These are phyloP conservation scores for Botrytis fabae DNA, from an alignment of 2,329 filamentous ascomycete species.

Conservation along the genomic window DNA sequence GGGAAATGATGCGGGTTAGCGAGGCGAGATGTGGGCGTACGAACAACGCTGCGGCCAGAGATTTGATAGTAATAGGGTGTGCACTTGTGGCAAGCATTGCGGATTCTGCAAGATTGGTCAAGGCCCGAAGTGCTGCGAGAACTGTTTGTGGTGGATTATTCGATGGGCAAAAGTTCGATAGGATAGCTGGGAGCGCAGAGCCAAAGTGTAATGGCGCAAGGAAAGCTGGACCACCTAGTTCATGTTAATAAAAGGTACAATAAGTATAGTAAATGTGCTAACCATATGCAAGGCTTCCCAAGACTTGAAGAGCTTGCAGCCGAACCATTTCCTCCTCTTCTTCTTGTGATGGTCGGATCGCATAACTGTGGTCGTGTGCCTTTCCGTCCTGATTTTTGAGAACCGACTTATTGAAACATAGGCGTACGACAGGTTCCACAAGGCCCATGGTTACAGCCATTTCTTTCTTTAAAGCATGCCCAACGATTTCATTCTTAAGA, in stretches of 20 bases:
- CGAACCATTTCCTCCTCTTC: conserved; percentile 69
- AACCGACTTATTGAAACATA: conserved; percentile 47
- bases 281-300: conserved; percentile 85
- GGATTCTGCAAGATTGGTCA: conserved; percentile 71
- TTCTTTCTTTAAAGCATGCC: conserved; percentile 85
- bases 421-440: conserved; percentile 59
- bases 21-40: conserved; percentile 59
- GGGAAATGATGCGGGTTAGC: conserved; percentile 65
- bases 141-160: conserved; percentile 66
- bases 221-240: conserved; percentile 74
- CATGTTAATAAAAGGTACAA: conserved; percentile 25
- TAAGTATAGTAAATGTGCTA: conserved; percentile 39
- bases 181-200: conserved; percentile 65
- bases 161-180: conserved; percentile 66
- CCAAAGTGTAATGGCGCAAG: conserved; percentile 71
- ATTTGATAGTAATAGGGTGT: conserved; percentile 50
- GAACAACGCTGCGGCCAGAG: conserved; percentile 67
- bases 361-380: conserved; percentile 49
- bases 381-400: conserved; percentile 47
- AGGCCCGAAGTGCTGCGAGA: conserved; percentile 70
- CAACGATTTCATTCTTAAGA: conserved; percentile 87
- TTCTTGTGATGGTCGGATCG: conserved; percentile 46
- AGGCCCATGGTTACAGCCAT: conserved; percentile 71
- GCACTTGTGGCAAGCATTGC: conserved; percentile 55
- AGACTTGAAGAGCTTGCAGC: conserved; percentile 79